These are phyloP conservation scores for Globisporangium middletonii DNA, from an alignment of 352 stramenopile genomes.

Conservation along the genomic window DNA sequence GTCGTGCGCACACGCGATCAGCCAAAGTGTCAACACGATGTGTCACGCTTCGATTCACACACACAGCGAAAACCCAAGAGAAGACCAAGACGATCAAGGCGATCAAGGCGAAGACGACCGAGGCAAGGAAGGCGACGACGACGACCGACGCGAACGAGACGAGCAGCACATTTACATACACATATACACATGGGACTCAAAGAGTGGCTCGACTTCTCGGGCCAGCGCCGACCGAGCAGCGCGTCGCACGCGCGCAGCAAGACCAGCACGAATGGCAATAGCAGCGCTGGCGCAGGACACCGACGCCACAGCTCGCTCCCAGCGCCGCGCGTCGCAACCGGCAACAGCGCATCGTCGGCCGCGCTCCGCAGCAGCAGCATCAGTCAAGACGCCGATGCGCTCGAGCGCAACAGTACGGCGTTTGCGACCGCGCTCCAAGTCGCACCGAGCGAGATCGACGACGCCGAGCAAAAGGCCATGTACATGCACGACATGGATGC, in stretches of 20 bases:
- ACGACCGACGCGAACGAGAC: not conserved
- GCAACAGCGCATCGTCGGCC: not conserved
- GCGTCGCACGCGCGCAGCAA: slow-evolving; percentile 3
- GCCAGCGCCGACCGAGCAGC: slow-evolving; percentile 4
- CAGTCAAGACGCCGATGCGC: slow-evolving; percentile 1
- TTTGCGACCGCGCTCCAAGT: slow-evolving; percentile 15
- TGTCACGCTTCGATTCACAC: no score
- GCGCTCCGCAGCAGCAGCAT: slow-evolving; percentile 10
- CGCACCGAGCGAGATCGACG: slow-evolving; percentile 7
- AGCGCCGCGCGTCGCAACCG: not conserved
- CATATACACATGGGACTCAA: slow-evolving; percentile 44
- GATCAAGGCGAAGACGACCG: not conserved
- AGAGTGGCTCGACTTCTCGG: slow-evolving; percentile 53
- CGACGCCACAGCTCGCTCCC: slow-evolving; percentile 11
- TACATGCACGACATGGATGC: slow-evolving; percentile 8
- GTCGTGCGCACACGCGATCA: not conserved
- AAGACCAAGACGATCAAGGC: not conserved
- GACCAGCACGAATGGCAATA: slow-evolving; percentile 4
- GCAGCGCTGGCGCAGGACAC: not conserved
- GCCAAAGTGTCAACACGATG: no score
- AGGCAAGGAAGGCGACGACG: not conserved
- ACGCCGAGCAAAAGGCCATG: slow-evolving; percentile 3
- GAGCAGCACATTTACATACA: not conserved
- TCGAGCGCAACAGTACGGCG: slow-evolving; percentile 6
- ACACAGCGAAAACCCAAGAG: not conserved